These are phyloP conservation scores for Plasmopara muralis DNA, from an alignment of 352 stramenopile genomes.

Conservation along the genomic window DNA sequence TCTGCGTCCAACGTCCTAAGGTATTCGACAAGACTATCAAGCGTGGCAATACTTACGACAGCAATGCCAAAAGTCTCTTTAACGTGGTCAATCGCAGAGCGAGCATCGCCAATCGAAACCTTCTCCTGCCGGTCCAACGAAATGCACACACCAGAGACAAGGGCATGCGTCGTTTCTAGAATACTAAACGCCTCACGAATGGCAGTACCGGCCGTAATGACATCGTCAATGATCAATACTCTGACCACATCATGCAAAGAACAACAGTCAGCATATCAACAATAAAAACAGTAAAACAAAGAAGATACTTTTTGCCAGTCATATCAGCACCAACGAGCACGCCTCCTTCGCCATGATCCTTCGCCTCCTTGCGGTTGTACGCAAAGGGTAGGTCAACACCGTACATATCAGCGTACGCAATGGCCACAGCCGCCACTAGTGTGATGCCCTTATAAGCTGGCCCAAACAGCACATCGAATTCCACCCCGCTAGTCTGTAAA, in stretches of 20 bases:
- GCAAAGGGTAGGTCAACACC: conserved; percentile 92
- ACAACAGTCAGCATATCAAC: conserved; percentile 2
- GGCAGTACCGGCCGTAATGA: conserved; percentile 98
- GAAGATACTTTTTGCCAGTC: conserved; percentile 85
- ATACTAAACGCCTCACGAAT: conserved; percentile 94
- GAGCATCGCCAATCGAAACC: conserved; percentile 85
- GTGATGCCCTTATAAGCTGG: conserved; percentile 99
- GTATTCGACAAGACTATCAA: conserved; percentile 91
- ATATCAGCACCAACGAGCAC: conserved; percentile 94
- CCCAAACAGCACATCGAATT: conserved; percentile 99
- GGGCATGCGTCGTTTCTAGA: conserved; percentile 85
- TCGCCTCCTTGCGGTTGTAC: conserved; percentile 99
- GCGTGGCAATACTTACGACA: conserved; percentile 91
- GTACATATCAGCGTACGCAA: conserved; percentile 89
- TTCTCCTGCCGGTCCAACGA: conserved; percentile 98
- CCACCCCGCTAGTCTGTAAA: conserved; percentile 69
- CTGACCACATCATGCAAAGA: conserved; percentile 22
- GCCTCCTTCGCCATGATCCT: conserved; percentile 98
- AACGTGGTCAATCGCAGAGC: conserved; percentile 93
- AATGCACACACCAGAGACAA: conserved; percentile 95
- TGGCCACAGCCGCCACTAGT: conserved; percentile 91
- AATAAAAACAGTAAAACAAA: background rate
- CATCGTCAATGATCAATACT: conserved; percentile 98
- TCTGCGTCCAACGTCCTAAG: conserved; percentile 50
- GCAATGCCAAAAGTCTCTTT: conserved; percentile 86